phyloP scores from a whole-genome alignment of 2,329 filamentous ascomycete genomes.

The Diaporthe nobilis region DNA sequence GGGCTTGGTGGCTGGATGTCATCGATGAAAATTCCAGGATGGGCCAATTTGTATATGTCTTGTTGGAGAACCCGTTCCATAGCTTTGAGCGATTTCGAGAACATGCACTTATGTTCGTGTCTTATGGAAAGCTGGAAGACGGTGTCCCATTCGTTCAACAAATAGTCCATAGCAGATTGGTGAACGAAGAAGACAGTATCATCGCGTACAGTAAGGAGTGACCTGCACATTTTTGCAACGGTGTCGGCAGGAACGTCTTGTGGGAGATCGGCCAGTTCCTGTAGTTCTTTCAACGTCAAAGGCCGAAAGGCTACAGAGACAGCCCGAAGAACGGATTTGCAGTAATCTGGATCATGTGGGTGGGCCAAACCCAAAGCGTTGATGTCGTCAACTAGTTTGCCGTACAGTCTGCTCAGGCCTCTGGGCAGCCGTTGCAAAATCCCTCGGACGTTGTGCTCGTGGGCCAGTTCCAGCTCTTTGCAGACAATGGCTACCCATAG shows the following conservation, averaged over 20 bases:
- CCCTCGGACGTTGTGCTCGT: no score
- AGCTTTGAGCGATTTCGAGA: neutral
- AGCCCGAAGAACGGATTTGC: neutral
- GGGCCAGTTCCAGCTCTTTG: neutral
- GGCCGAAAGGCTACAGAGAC: neutral
- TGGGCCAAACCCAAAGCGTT: no score
- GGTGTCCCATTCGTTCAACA: neutral
- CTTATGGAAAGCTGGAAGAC: no score
- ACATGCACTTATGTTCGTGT: neutral
- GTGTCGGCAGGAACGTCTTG: no score
- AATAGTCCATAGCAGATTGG: conserved; percentile 20
- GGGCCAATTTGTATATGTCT: neutral
- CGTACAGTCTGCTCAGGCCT: no score
- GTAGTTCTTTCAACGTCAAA: neutral
- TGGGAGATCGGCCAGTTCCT: neutral
- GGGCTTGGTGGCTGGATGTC: neutral
- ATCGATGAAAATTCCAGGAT: neutral
- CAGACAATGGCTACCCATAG: neutral
- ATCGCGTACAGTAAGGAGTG: neutral
- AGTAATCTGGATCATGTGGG: no score
- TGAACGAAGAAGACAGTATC: conserved; percentile 25
- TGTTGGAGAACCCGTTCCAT: neutral
- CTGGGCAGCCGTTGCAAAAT: no score
- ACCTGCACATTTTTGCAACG: neutral
- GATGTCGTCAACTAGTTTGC: neutral